Evolutionary conservation across 257 asterid species (phyloP).

Genomic region (Nicotiana attenuata): DNA sequence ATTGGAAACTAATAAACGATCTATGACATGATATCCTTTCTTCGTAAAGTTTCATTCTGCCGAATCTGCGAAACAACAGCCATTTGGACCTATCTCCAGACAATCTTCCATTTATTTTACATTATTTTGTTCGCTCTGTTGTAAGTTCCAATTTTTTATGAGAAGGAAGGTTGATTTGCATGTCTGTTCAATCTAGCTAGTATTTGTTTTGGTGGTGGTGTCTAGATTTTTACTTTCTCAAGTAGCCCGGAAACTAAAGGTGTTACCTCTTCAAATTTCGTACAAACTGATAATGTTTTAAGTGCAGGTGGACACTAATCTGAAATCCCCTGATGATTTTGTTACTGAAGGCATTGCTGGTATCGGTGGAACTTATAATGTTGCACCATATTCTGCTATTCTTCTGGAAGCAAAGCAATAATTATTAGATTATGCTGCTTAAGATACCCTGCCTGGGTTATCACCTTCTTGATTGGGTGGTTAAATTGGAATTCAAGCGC

Average conservation of each 20-base stretch:
- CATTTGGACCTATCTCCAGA: background rate
- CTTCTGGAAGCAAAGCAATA: constrained; percentile 69
- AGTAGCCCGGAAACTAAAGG: background rate
- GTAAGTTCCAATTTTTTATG: background rate
- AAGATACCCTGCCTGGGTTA: background rate
- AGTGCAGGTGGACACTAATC: constrained; percentile 86
- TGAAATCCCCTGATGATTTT: constrained; percentile 65
- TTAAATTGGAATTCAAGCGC: background rate
- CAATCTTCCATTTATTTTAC: background rate
- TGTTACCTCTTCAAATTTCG: background rate
- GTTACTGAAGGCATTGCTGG: constrained; percentile 66
- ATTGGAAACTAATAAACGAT: background rate
- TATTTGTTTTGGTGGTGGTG: background rate
- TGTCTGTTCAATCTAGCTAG: background rate
- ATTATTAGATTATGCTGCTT: background rate
- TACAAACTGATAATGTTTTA: constrained; percentile 1
- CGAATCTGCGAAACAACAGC: background rate
- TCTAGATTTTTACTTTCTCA: background rate
- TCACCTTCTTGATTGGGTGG: background rate
- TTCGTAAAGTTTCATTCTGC: background rate
- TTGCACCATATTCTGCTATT: constrained; percentile 74
- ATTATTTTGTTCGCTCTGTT: background rate
- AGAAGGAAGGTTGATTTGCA: background rate
- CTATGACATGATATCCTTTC: background rate
- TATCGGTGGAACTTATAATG: constrained; percentile 39